phyloP scores from a whole-genome alignment of 371 early-diverging fungal species.

The Batkoa obscura region DNA sequence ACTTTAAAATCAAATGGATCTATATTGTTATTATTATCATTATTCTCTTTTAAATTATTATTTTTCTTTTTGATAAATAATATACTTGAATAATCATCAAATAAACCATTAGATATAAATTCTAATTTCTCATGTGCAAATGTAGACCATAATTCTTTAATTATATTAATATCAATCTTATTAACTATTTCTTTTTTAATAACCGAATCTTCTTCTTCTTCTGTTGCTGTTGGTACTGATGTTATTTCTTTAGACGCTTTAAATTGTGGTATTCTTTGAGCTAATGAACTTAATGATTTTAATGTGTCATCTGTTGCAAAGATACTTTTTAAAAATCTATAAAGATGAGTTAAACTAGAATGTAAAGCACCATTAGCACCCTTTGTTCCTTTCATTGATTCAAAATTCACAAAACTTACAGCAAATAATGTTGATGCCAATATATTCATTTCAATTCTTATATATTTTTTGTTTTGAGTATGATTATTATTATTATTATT shows the following conservation, averaged over 20 bases:
- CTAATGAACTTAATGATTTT: slow-evolving; percentile 10
- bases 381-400: slow-evolving; percentile 17
- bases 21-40: too few relatives aligned
- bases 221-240: too few relatives aligned
- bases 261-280: neutral
- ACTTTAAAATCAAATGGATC: neutral
- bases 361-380: slow-evolving; percentile 27
- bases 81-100: slow-evolving; percentile 4
- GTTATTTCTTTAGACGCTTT: slow-evolving; percentile 5
- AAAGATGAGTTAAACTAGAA: slow-evolving; percentile 41
- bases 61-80: too few relatives aligned
- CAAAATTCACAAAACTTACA: slow-evolving; percentile 27
- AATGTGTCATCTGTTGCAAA: slow-evolving; percentile 48
- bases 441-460: slow-evolving; percentile 34
- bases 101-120: slow-evolving; percentile 5
- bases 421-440: slow-evolving; percentile 38
- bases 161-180: slow-evolving; percentile 2
- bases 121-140: slow-evolving; percentile 5
- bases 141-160: slow-evolving; percentile 8
- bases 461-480: slow-evolving; percentile 21
- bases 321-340: slow-evolving; percentile 33
- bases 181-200: too few relatives aligned
- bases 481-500: too few relatives aligned
- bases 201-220: too few relatives aligned
- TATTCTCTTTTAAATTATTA: too few relatives aligned